A percentile compares a stretch with the other conserved stretches of the same genome.
Conservation (phyloP, 1,284 basidiomycete genomes). For the Anthracocystis panici-leucophaei region DNA sequence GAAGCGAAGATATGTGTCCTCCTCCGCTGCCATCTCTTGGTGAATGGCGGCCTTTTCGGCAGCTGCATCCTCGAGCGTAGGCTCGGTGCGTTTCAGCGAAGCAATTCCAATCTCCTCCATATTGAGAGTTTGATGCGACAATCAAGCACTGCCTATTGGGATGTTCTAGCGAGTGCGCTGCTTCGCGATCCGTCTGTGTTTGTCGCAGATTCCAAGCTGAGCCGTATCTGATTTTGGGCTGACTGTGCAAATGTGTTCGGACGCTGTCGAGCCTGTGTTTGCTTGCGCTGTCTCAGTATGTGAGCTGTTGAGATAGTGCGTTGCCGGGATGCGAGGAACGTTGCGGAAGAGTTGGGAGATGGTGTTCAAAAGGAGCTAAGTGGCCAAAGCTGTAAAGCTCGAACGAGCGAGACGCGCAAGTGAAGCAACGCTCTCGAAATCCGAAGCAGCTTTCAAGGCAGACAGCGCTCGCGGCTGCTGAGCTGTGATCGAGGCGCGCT, state of each 20-base stretch:
- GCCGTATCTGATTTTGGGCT: not conserved
- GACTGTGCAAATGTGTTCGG: not conserved
- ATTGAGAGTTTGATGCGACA: not conserved
- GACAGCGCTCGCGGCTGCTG: conserved; percentile 1
- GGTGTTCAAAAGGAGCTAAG: conserved; percentile 4
- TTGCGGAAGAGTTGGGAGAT: not conserved
- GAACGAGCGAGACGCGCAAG: conserved; percentile 43
- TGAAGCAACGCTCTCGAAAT: conserved; percentile 32
- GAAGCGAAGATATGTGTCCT: conserved; percentile 66
- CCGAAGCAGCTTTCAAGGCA: not conserved
- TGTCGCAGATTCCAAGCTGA: not conserved
- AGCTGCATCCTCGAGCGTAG: conserved; percentile 59
- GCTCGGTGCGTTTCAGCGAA: conserved; percentile 52
- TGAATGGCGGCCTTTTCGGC: conserved; percentile 61
- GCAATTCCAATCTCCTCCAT: conserved; percentile 69
- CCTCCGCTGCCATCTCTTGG: conserved; percentile 59
- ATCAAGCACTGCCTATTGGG: not conserved
- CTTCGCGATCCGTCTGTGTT: not conserved
- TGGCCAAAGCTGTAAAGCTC: conserved; percentile 25
- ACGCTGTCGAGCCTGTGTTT: not conserved
- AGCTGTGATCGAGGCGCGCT: conserved; percentile 42
- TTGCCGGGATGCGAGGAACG: not conserved
- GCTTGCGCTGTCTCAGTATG: not conserved
- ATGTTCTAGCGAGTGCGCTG: not conserved
- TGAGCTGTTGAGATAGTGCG: not conserved